Conservation (phyloP, 768 basidiomycete species). For the Hygrophoropsis aurantiaca region DNA sequence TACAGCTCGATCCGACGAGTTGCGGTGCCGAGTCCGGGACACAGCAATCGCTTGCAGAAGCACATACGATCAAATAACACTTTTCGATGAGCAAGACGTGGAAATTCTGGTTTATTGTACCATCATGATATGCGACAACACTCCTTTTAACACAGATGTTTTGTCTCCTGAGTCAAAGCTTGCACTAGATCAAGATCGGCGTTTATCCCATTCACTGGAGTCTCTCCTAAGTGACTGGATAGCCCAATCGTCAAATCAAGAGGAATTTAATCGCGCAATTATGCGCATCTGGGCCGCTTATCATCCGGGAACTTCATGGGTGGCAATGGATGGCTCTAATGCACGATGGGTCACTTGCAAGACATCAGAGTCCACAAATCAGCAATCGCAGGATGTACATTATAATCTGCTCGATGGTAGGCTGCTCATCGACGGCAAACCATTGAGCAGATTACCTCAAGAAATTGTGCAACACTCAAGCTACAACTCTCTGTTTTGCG, state of each 20-base stretch:
- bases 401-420: slow-evolving; percentile 41
- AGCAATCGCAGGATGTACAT: slow-evolving; percentile 29
- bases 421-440: slow-evolving; percentile 42
- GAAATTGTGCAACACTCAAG: slow-evolving; percentile 29
- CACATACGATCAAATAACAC: slow-evolving; percentile 31
- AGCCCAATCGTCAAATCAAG: neutral
- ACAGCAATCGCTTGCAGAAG: slow-evolving; percentile 19
- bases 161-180: slow-evolving; percentile 11
- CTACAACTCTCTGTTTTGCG: slow-evolving; percentile 37
- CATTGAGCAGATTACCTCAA: slow-evolving; percentile 37
- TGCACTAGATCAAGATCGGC: slow-evolving; percentile 30
- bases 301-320: slow-evolving; percentile 24
- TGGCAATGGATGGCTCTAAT: slow-evolving; percentile 11
- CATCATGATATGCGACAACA: slow-evolving; percentile 32
- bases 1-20: slow-evolving; percentile 20
- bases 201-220: slow-evolving; percentile 31
- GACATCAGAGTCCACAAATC: slow-evolving; percentile 12
- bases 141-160: slow-evolving; percentile 9
- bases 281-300: slow-evolving; percentile 30
- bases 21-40: slow-evolving; percentile 14
- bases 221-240: slow-evolving; percentile 13
- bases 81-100: slow-evolving; percentile 32
- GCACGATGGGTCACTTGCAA: slow-evolving; percentile 28
- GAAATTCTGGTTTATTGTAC: slow-evolving; percentile 31
- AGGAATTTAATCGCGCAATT: slow-evolving; percentile 32